Evolutionary conservation across 83 land plant species (phyloP), one percentile per base, ranked within the genome.

Genomic region (Picea abies): DNA sequence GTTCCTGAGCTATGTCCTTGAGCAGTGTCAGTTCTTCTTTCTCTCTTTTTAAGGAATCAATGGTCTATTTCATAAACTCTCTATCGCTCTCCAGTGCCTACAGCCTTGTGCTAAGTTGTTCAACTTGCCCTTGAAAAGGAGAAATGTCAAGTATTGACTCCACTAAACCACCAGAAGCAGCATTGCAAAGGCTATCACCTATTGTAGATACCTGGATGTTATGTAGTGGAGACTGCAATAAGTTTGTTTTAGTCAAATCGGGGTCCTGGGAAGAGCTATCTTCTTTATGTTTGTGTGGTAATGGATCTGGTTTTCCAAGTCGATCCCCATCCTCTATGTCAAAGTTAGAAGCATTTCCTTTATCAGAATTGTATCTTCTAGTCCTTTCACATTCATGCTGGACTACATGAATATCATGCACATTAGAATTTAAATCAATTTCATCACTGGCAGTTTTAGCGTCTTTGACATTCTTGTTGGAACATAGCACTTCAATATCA

Each of bases 51-150:
- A 92, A 87, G 17, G 94, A 90, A 58, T 88, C 81, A 76, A 76
- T 52, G 22, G 78, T 29, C 23, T 90, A 90, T 85, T 81, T 92
- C 92, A 92, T 85, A 39, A 92, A 92, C n/a, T n/a, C 80, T 92
- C 89, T 88, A 60, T 92, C 90, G 20, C 90, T 92, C 82, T 92
- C 94, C 81, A 92, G 89, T 16, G 90, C 89, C 75, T 92, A 87
- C 72, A 92, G 90, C 83, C 94, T 86, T 81, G 79, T 70, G 84
- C 85, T 88, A 29, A 92, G 85, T 67, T 88, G 87, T 84, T 84
- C 82, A 68, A 92, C 82, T 22, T 92, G 89, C n/a, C 80, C 81
- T 39, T 88, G 89, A 11, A 23, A 76, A 14, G 81, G 39, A 63
- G 32, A n/a, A n/a, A n/a, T 37, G 22, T 8, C 76, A 41, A 60